Evolutionary conservation across 2,329 filamentous ascomycete species (phyloP).

Genomic region (Piedraia hortae): DNA sequence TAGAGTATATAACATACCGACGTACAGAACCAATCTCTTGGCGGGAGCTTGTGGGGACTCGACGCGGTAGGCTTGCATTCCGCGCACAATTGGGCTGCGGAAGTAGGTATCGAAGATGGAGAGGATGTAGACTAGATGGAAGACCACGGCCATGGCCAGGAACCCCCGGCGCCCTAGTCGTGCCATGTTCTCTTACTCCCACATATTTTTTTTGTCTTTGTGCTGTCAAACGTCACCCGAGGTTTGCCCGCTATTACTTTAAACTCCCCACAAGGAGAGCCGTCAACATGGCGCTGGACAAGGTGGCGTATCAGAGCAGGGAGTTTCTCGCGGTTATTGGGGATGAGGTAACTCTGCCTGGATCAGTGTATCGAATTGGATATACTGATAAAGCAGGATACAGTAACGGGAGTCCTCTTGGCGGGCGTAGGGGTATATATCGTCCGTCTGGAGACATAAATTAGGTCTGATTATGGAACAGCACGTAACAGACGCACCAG

Average conservation of each 20-base stretch:
- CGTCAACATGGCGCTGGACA: constrained; percentile 31
- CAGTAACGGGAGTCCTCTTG: constrained; percentile 80
- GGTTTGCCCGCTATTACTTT: no score
- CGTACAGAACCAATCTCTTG: constrained; percentile 72
- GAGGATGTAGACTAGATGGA: constrained; percentile 78
- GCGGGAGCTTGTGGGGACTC: constrained; percentile 48
- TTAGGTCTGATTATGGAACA: constrained; percentile 14
- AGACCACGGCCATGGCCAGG: constrained; percentile 63
- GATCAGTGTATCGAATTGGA: background rate
- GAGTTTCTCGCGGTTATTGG: constrained; percentile 95
- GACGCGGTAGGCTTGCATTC: constrained; percentile 61
- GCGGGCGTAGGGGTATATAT: constrained; percentile 91
- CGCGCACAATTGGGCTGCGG: constrained; percentile 84
- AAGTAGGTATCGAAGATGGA: constrained; percentile 99
- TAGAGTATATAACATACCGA: constrained; percentile 46
- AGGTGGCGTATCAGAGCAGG: constrained; percentile 43
- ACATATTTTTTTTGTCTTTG: no score
- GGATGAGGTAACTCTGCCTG: constrained; percentile 40
- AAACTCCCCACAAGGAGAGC: no score
- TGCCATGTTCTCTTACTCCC: no score
- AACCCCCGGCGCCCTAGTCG: constrained; percentile 50
- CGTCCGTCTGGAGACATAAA: constrained; percentile 9
- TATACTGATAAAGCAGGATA: constrained; percentile 34
- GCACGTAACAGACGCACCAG: constrained; percentile 75
- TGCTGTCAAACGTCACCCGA: no score